phyloP scores from a whole-genome alignment of 768 basidiomycete genomes.

The Tylopilus sp. region DNA sequence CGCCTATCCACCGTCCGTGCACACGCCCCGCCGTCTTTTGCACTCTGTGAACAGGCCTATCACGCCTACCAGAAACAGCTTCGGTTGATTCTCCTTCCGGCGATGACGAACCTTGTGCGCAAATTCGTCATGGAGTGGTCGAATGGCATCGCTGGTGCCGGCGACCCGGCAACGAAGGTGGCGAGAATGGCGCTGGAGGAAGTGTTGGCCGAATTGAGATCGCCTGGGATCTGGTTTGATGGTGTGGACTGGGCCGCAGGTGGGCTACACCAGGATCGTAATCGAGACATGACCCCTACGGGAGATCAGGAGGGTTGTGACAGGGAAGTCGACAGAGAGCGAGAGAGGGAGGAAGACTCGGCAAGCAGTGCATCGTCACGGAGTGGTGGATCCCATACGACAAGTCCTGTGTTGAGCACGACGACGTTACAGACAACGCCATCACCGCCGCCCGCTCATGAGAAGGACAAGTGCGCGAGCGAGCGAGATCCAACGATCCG shows the following conservation, averaged over 20 bases:
- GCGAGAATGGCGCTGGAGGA: constrained; percentile 59
- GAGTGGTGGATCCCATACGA: constrained; percentile 53
- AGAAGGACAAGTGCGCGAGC: constrained; percentile 36
- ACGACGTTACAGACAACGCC: constrained; percentile 78
- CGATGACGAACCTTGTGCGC: constrained; percentile 67
- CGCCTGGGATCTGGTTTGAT: constrained; percentile 65
- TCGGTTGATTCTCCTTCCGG: constrained; percentile 55
- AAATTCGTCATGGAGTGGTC: constrained; percentile 62
- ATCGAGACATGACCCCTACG: constrained; percentile 37
- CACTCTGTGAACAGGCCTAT: constrained; percentile 63
- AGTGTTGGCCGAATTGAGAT: constrained; percentile 52
- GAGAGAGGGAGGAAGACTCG: constrained; percentile 45
- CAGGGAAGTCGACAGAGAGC: constrained; percentile 35
- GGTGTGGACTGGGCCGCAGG: constrained; percentile 59
- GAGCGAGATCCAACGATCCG: constrained; percentile 6
- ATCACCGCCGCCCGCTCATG: constrained; percentile 56
- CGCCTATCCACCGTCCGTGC: constrained; percentile 43
- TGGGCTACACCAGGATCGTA: constrained; percentile 26
- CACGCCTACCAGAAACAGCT: constrained; percentile 57
- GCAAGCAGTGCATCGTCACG: constrained; percentile 45
- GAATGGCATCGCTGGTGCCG: constrained; percentile 35
- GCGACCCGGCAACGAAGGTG: constrained; percentile 55
- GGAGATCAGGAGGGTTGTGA: constrained; percentile 15
- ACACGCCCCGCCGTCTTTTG: constrained; percentile 56
- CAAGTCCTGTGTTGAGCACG: constrained; percentile 72